phyloP scores from a whole-genome alignment of 495 filamentous ascomycete species.

The Lineolata rhizophorae region DNA sequence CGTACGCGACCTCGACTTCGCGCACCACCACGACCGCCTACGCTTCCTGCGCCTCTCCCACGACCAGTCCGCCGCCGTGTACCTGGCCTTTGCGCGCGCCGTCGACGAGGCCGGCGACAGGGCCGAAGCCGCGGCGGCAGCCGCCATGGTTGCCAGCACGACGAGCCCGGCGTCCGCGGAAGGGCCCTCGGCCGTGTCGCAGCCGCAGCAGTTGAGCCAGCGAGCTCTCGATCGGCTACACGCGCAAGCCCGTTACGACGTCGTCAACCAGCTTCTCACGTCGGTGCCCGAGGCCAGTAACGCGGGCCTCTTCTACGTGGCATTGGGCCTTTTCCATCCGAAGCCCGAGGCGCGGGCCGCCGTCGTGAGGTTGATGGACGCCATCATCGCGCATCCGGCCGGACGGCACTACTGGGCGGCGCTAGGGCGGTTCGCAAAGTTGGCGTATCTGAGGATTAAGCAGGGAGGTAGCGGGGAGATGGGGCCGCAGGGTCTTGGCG shows the following conservation, averaged over 20 bases:
- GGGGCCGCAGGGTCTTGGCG: too few relatives aligned
- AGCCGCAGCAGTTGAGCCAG: not conserved
- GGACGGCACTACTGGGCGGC: conserved; percentile 83
- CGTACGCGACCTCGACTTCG: conserved; percentile 64
- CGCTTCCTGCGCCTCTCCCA: conserved; percentile 52
- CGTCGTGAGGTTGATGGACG: conserved; percentile 58
- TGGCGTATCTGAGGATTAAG: conserved; percentile 29
- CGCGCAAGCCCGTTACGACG: conserved; percentile 35
- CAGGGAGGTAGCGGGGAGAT: too few relatives aligned
- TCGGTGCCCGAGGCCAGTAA: conserved; percentile 74
- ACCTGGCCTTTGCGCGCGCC: conserved; percentile 51
- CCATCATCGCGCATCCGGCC: conserved; percentile 68
- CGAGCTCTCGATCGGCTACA: too few relatives aligned
- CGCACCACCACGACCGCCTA: conserved; percentile 80
- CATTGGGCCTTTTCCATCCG: conserved; percentile 85
- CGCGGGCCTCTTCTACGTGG: conserved; percentile 78
- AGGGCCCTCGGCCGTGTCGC: not conserved
- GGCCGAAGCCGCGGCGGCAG: conserved; percentile 7
- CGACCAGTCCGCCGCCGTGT: conserved; percentile 52
- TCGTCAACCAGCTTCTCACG: conserved; percentile 70
- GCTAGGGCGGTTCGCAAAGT: conserved; percentile 69
- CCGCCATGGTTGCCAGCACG: conserved; percentile 4
- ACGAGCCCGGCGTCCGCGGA: conserved; percentile 1
- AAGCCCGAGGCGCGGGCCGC: conserved; percentile 53
- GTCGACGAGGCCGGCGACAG: conserved; percentile 37